Conservation (phyloP, 768 basidiomycete genomes). For the Rhodosporidiobolus sp. region DNA sequence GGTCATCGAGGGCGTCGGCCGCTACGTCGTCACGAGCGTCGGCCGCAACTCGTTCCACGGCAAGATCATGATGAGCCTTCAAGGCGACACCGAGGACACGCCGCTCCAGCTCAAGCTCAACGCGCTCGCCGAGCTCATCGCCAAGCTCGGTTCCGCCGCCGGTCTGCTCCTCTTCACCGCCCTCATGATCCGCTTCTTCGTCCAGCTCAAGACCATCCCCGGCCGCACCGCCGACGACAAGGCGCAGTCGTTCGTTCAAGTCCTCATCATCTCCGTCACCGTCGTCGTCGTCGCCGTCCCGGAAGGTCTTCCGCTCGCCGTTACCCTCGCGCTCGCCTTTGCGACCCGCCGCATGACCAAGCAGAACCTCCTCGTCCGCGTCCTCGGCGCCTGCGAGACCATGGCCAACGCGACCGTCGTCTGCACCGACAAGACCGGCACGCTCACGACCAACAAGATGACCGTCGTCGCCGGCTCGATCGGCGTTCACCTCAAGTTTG, state of each 20-base stretch:
- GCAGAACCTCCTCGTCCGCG: conserved; percentile 90
- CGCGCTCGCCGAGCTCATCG: conserved; percentile 87
- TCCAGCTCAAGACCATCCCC: conserved; percentile 70
- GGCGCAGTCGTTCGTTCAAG: conserved; percentile 84
- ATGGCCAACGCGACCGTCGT: conserved; percentile 98
- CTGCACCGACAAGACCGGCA: conserved; percentile 95
- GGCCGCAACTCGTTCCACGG: conserved; percentile 93
- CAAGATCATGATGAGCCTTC: conserved; percentile 83
- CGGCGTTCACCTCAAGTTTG: conserved; percentile 92
- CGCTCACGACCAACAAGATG: conserved; percentile 93
- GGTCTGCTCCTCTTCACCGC: conserved; percentile 76
- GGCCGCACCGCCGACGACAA: conserved; percentile 70
- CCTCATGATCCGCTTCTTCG: conserved; percentile 92
- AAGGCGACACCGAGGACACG: conserved; percentile 55
- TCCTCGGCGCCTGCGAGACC: conserved; percentile 93
- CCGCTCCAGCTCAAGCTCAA: conserved; percentile 94
- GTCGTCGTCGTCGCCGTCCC: conserved; percentile 74
- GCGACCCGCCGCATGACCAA: conserved; percentile 98
- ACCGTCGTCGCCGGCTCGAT: conserved; percentile 92
- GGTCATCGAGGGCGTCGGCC: conserved; percentile 89
- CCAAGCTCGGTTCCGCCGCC: conserved; percentile 77
- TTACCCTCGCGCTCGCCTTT: conserved; percentile 92
- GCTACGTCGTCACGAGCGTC: conserved; percentile 86
- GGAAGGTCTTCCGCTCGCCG: conserved; percentile 90
- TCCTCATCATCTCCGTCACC: conserved; percentile 90